Evolutionary conservation across 371 early-diverging fungal species (phyloP).

Genomic region (Coemansia sp.): DNA sequence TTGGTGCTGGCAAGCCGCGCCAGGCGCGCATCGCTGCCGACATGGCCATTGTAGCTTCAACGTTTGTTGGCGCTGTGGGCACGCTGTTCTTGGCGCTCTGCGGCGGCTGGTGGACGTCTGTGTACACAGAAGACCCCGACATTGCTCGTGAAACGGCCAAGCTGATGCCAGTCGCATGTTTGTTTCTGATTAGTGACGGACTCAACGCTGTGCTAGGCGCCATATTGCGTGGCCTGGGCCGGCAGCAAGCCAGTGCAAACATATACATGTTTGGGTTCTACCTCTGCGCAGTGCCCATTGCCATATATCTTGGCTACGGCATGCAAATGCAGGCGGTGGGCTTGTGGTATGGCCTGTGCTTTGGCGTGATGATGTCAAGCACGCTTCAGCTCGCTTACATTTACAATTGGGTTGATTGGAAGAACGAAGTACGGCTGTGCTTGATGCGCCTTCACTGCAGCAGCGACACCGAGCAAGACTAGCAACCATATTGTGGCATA

Average conservation of each 20-base stretch:
- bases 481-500: background rate
- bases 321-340: conserved; percentile 60
- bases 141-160: conserved; percentile 67
- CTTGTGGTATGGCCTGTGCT: conserved; percentile 65
- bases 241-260: conserved; percentile 68
- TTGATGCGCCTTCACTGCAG: conserved; percentile 17
- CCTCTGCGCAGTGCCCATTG: conserved; percentile 64
- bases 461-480: background rate
- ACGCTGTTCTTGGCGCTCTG: conserved; percentile 13
- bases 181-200: conserved; percentile 74
- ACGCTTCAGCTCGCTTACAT: conserved; percentile 18
- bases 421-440: conserved; percentile 28
- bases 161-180: conserved; percentile 71
- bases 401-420: conserved; percentile 22
- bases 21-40: conserved; percentile 55
- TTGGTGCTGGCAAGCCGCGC: conserved; percentile 57
- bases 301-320: conserved; percentile 59
- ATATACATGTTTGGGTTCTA: conserved; percentile 65
- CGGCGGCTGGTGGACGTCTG: conserved; percentile 53
- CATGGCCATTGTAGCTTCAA: conserved; percentile 13
- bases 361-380: conserved; percentile 16
- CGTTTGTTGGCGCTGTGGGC: conserved; percentile 26
- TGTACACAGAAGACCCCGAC: conserved; percentile 69
- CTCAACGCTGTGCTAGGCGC: conserved; percentile 67
- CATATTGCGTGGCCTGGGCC: conserved; percentile 69